Conservation (phyloP, 805 yeast species). For the Wickerhamiella cacticola region DNA sequence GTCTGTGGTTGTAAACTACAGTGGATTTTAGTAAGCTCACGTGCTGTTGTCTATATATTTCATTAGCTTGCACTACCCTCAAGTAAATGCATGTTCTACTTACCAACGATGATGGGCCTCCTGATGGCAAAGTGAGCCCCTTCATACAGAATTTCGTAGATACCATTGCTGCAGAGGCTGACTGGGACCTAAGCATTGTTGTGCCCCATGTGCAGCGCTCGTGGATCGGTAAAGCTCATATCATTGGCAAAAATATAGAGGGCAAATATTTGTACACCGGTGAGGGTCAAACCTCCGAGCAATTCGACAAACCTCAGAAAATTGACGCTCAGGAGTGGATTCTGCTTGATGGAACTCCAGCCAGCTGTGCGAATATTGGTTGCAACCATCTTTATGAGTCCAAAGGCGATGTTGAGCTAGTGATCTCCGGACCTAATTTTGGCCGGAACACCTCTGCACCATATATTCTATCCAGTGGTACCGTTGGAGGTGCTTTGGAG, state of each 20-base stretch:
- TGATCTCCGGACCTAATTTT: conserved; percentile 88
- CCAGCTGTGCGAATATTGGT: conserved; percentile 88
- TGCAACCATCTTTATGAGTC: conserved; percentile 47
- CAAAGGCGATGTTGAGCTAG: conserved; percentile 62
- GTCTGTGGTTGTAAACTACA: neutral
- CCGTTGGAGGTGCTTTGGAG: conserved; percentile 96
- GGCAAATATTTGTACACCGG: conserved; percentile 30
- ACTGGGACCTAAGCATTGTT: conserved; percentile 76
- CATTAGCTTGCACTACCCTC: neutral
- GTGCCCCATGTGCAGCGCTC: conserved; percentile 77
- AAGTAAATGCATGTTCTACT: conserved; percentile 29
- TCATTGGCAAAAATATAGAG: conserved; percentile 44
- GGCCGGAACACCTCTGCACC: conserved; percentile 87
- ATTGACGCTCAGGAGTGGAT: conserved; percentile 62
- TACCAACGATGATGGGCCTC: conserved; percentile 96
- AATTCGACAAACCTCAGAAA: conserved; percentile 24
- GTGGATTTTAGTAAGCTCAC: neutral
- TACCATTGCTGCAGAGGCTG: conserved; percentile 48
- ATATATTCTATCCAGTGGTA: conserved; percentile 83
- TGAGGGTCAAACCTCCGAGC: conserved; percentile 19
- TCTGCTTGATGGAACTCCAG: conserved; percentile 86
- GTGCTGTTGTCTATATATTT: neutral
- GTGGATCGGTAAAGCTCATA: conserved; percentile 97
- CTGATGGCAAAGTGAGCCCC: conserved; percentile 66
- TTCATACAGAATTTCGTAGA: conserved; percentile 72